phyloP scores from a whole-genome alignment of 306 rosid species.

The Oemleria cerasiformis region DNA sequence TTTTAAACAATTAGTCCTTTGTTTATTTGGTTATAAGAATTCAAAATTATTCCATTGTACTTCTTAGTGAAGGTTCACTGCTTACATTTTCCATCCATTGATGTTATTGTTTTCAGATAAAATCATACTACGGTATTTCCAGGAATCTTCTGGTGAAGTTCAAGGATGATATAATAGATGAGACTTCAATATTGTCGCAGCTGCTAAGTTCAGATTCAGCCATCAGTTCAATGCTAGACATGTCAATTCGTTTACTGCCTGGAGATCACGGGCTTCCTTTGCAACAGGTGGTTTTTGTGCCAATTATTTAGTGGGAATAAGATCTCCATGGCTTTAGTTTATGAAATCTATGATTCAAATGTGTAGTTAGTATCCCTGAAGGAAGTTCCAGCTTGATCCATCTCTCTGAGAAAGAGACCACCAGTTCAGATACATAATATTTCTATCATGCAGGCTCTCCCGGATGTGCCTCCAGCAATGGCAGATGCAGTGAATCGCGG shows the following conservation, averaged over 20 bases:
- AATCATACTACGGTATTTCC: constrained; percentile 87
- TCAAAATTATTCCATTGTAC: background rate
- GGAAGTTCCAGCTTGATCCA: constrained; percentile 4
- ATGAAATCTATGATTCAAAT: background rate
- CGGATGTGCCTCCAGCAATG: constrained; percentile 96
- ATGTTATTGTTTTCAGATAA: constrained; percentile 56
- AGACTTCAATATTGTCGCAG: constrained; percentile 76
- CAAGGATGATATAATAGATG: constrained; percentile 83
- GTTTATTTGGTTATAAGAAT: background rate
- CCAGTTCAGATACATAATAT: background rate
- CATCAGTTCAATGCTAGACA: constrained; percentile 87
- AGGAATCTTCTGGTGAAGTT: constrained; percentile 87
- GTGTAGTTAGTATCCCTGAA: background rate
- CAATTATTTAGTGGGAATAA: background rate
- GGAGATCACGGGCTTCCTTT: constrained; percentile 95
- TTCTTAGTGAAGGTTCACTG: background rate
- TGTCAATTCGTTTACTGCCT: constrained; percentile 83
- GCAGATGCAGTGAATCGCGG: constrained; percentile 94
- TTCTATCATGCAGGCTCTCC: constrained; percentile 62
- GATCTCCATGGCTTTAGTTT: background rate
- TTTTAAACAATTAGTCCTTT: background rate
- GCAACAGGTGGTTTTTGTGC: constrained; percentile 64
- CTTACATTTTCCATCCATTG: background rate
- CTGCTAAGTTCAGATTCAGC: constrained; percentile 87
- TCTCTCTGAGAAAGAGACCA: background rate